Base-by-base conservation (phyloP, 495 filamentous ascomycete genomes). In the Penicillium simplicissimum region DNA sequence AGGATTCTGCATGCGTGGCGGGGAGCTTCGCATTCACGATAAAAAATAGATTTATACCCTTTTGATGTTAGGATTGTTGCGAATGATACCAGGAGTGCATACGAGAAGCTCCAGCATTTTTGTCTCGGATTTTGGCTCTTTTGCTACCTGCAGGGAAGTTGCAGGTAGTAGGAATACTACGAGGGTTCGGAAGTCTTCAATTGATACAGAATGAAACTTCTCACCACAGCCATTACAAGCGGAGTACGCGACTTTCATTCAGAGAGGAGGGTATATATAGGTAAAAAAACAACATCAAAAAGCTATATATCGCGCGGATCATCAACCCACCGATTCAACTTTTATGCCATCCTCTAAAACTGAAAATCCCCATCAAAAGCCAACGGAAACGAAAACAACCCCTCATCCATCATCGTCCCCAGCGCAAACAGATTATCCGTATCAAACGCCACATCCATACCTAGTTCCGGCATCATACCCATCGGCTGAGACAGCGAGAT, bases 331-430 rank as follows among this genome's bases (percentile, higher is more conserved):
- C 25, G 23, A 31, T 0, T 31, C 28, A 25, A 25, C 28, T 31
- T 31, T 31, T 31, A 31, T 7, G 23, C 4, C 19, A 17, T 17
- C 17, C 9, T 51, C 28, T 61, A 69, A 33, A 66, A 40, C 51
- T 63, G 60, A 7, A 70, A 66, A 38, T 59, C 66, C 35, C 59
- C 62, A 35, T 75, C 71, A 42, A 71, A 64, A n/a, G 67, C 40
- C 36, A 74, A 62, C 19, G 76, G 74, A 31, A 79, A 66, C 11
- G 69, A 67, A 35, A 76, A 73, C 15, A 79, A 47, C 11, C 72
- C 72, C 48, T 77, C 75, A 8, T 76, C 77, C 51, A 79, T 54
- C 66, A 79, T 72, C 54, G 58, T 75, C 3, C 67, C 74, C 57
- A 81, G 38, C n/a, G 66, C 64, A 19, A 72, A 69, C 35, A 79